phyloP scores from a whole-genome alignment of 148 eudicot species.

The Nepenthes gracilis region DNA sequence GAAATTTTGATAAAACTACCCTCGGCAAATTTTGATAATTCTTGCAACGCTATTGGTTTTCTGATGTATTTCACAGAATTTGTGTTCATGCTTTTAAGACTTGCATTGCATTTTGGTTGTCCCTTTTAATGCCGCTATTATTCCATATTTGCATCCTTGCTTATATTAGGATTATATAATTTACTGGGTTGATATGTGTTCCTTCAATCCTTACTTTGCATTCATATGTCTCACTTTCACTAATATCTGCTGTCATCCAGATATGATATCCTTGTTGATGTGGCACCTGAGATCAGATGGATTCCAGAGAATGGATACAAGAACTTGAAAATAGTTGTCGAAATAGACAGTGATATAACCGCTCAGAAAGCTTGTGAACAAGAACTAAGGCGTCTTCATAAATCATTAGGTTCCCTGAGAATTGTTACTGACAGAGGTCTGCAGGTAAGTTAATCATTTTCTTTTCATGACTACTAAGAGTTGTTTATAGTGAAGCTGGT shows the following conservation, averaged over 20 bases:
- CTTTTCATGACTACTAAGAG: neutral
- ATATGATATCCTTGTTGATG: slow-evolving; percentile 82
- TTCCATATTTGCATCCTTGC: too few relatives aligned
- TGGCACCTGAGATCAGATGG: slow-evolving; percentile 85
- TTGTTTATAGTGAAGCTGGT: neutral
- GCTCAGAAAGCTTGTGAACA: slow-evolving; percentile 65
- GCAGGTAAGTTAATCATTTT: slow-evolving; percentile 32
- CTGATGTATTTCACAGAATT: too few relatives aligned
- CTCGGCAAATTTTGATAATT: too few relatives aligned
- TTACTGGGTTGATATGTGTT: neutral
- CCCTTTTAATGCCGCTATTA: neutral
- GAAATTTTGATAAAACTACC: too few relatives aligned
- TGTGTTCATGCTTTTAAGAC: too few relatives aligned
- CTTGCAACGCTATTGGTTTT: too few relatives aligned
- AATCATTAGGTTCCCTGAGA: slow-evolving; percentile 60
- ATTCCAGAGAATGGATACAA: slow-evolving; percentile 76
- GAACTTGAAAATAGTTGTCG: slow-evolving; percentile 75
- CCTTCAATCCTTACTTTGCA: neutral
- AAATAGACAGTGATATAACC: slow-evolving; percentile 82
- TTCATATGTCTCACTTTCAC: neutral
- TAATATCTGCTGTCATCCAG: slow-evolving; percentile 23
- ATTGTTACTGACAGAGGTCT: slow-evolving; percentile 86
- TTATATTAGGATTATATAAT: neutral
- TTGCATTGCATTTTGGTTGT: too few relatives aligned
- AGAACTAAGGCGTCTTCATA: slow-evolving; percentile 76